A percentile compares a stretch with the other conserved stretches of the same genome.
Evolutionary conservation across 2,329 filamentous ascomycete species (phyloP).

Genomic region (Neofusicoccum umdonicola): DNA sequence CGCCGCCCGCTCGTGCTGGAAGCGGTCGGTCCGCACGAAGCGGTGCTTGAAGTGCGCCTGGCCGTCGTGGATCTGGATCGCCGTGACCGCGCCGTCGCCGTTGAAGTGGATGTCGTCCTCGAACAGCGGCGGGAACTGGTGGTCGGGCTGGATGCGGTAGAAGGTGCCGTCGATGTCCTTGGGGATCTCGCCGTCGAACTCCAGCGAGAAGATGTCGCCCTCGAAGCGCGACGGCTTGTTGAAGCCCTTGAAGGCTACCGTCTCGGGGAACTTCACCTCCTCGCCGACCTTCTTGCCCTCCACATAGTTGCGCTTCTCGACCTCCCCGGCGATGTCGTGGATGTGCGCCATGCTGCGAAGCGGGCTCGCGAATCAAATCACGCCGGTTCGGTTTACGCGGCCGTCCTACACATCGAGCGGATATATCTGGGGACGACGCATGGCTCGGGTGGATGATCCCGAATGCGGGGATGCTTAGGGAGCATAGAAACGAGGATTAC

Average conservation of each 20-base stretch:
- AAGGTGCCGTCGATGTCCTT: conserved; percentile 46
- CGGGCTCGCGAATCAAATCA: background rate
- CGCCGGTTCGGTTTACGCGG: background rate
- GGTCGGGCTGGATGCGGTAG: conserved; percentile 45
- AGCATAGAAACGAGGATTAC: background rate
- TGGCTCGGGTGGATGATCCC: background rate
- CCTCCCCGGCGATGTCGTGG: background rate
- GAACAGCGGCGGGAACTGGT: conserved; percentile 54
- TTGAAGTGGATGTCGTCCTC: conserved; percentile 55
- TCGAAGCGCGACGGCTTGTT: conserved; percentile 41
- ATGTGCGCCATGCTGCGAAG: background rate
- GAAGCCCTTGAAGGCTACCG: conserved; percentile 39
- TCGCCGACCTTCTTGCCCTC: conserved; percentile 26
- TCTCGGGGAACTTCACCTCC: conserved; percentile 34
- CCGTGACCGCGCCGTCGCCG: conserved; percentile 45
- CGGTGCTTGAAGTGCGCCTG: conserved; percentile 44
- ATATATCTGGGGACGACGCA: background rate
- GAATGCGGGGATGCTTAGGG: background rate
- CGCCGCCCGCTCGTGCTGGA: conserved; percentile 38
- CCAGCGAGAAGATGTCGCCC: conserved; percentile 40
- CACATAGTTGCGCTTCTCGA: conserved; percentile 21
- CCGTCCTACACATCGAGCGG: no score
- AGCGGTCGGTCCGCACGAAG: conserved; percentile 45
- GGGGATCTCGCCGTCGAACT: conserved; percentile 42
- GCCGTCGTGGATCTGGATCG: conserved; percentile 42